Conservation (phyloP, 108 stramenopile species). For the Phaeodactylum tricornutum region DNA sequence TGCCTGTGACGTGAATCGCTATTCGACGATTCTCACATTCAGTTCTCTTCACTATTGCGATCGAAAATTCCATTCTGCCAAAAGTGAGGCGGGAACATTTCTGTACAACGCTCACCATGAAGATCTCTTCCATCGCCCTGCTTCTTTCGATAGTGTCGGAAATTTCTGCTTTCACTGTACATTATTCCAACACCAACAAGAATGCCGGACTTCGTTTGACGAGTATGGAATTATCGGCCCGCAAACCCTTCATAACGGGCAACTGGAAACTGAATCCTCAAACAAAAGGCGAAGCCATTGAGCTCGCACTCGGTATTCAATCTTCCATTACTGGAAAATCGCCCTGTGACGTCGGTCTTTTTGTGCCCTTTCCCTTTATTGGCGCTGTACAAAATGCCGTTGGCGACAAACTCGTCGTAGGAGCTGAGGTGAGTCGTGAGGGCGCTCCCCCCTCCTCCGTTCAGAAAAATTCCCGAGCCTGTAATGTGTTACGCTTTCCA, state of each 20-base stretch:
- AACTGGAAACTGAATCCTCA: slow-evolving; percentile 93
- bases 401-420: slow-evolving; percentile 51
- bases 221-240: slow-evolving; percentile 7
- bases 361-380: slow-evolving; percentile 80
- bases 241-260: slow-evolving; percentile 81
- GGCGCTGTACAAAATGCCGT: slow-evolving; percentile 46
- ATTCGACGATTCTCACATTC: too few species aligned
- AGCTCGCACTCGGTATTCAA: slow-evolving; percentile 55
- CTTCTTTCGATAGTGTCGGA: too few species aligned
- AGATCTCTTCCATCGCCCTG: too few species aligned
- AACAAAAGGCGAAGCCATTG: slow-evolving; percentile 58
- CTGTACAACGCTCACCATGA: too few species aligned
- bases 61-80: too few species aligned
- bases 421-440: slow-evolving; percentile 63
- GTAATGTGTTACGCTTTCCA: too few species aligned
- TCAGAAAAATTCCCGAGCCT: not conserved
- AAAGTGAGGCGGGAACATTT: too few species aligned
- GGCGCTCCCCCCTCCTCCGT: not conserved
- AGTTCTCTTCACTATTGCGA: too few species aligned
- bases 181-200: too few species aligned
- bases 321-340: slow-evolving; percentile 37
- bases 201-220: too few species aligned
- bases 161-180: too few species aligned
- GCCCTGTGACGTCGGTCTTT: slow-evolving; percentile 67
- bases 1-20: too few species aligned